A percentile compares a stretch with the other conserved stretches of the same genome.
Conservation (phyloP, 345 rosid genomes). For the Rhizophora mangle region DNA sequence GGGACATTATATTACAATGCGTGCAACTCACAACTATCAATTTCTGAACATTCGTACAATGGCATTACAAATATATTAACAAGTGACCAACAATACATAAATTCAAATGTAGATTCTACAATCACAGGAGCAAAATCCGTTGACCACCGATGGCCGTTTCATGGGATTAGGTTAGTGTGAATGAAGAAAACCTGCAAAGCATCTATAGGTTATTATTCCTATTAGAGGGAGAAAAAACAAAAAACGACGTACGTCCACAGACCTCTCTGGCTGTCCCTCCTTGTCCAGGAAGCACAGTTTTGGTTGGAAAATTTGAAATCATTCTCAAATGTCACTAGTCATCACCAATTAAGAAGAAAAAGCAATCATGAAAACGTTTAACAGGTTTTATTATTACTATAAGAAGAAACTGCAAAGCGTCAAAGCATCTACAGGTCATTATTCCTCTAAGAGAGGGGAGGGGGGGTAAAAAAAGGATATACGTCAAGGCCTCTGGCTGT, state of each 20-base stretch:
- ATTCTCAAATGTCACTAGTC: background rate
- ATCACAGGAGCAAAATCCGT: background rate
- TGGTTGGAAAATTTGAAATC: conserved; percentile 12
- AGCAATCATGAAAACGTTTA: background rate
- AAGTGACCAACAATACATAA: background rate
- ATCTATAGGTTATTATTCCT: too few relatives aligned
- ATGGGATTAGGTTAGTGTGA: background rate
- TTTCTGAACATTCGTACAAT: too few relatives aligned
- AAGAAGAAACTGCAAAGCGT: background rate
- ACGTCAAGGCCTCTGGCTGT: background rate
- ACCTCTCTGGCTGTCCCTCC: background rate
- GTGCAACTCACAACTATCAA: too few relatives aligned
- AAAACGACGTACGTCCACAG: background rate
- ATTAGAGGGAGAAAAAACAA: background rate
- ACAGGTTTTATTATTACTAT: background rate
- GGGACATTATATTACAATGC: too few relatives aligned
- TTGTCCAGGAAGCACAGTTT: conserved; percentile 7
- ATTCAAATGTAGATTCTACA: background rate
- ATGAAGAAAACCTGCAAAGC: background rate
- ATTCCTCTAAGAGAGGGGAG: background rate
- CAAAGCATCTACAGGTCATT: background rate
- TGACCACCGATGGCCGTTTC: background rate
- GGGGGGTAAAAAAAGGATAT: background rate
- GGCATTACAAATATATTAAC: too few relatives aligned
- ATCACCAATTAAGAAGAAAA: background rate